Evolutionary conservation across 2,329 filamentous ascomycete genomes (phyloP).

Genomic region (Neopestalotiopsis sp.): DNA sequence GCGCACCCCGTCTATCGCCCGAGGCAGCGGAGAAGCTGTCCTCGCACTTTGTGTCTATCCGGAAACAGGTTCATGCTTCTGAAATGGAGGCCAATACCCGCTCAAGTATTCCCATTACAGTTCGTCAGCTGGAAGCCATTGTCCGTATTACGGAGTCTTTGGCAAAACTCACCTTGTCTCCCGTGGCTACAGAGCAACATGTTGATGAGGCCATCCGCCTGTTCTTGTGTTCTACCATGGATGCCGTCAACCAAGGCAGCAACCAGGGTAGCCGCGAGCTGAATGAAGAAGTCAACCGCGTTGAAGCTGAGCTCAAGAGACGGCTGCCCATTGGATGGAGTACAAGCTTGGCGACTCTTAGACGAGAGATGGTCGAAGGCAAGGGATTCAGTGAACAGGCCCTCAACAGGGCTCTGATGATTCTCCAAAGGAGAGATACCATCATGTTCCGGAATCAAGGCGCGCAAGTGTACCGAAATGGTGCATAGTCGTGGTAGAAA

Average conservation of each 20-base stretch:
- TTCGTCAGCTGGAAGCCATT: constrained; percentile 95
- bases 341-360: constrained; percentile 84
- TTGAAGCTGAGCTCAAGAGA: constrained; percentile 88
- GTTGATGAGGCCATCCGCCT: constrained; percentile 97
- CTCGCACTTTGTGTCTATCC: constrained; percentile 95
- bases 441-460: constrained; percentile 82
- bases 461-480: constrained; percentile 75
- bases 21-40: constrained; percentile 96
- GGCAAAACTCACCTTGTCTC: constrained; percentile 86
- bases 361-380: constrained; percentile 89
- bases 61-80: constrained; percentile 88
- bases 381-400: constrained; percentile 89
- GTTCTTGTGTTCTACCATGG: constrained; percentile 97
- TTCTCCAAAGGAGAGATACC: constrained; percentile 87
- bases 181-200: constrained; percentile 86
- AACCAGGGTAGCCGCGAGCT: constrained; percentile 85
- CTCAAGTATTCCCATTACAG: constrained; percentile 94
- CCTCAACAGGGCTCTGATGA: constrained; percentile 82
- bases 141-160: constrained; percentile 96
- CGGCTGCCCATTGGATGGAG: constrained; percentile 94
- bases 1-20: constrained; percentile 86
- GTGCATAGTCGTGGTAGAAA: constrained; percentile 52
- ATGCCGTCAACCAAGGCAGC: constrained; percentile 90
- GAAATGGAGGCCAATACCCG: constrained; percentile 90
- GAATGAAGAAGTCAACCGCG: constrained; percentile 84